A percentile compares a stretch with the other conserved stretches of the same genome.
Evolutionary conservation across 192 early-diverging fungal species (phyloP).

Genomic region (Umbelopsis ramanniana): DNA sequence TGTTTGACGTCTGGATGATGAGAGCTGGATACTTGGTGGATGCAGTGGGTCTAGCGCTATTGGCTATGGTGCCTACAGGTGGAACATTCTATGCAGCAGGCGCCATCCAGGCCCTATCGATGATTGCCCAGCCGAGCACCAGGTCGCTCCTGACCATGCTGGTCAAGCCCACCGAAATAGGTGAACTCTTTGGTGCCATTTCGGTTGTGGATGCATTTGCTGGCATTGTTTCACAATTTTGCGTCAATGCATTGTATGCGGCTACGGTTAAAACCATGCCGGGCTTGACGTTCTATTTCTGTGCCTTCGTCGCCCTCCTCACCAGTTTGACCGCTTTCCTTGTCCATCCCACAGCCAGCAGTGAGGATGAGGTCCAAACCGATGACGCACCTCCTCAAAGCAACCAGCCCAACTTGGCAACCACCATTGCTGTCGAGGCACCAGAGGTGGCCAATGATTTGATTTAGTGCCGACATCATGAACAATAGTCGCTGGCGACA

Average conservation of each 20-base stretch:
- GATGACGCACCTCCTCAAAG: too few relatives aligned
- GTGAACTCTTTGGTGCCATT: constrained; percentile 52
- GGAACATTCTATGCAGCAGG: constrained; percentile 25
- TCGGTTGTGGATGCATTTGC: constrained; percentile 49
- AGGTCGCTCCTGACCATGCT: constrained; percentile 48
- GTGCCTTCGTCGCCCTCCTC: constrained; percentile 34
- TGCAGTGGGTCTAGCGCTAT: constrained; percentile 28
- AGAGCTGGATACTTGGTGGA: constrained; percentile 44
- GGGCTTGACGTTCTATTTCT: constrained; percentile 46
- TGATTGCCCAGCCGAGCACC: constrained; percentile 43
- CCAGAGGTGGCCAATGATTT: too few relatives aligned
- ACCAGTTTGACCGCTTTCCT: constrained; percentile 44
- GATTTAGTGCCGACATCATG: neutral
- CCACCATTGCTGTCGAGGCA: too few relatives aligned
- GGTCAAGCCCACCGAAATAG: constrained; percentile 51
- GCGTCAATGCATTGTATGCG: constrained; percentile 50
- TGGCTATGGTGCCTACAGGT: constrained; percentile 35
- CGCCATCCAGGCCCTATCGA: constrained; percentile 34
- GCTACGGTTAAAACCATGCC: constrained; percentile 42
- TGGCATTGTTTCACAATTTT: constrained; percentile 45
- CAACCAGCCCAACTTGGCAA: neutral
- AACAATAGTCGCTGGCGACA: constrained; percentile 14
- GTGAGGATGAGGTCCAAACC: neutral
- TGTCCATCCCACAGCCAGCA: constrained; percentile 29
- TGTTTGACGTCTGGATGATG: constrained; percentile 52